Conservation (phyloP, 73 alveolate species). For the Urostyla sp. region DNA sequence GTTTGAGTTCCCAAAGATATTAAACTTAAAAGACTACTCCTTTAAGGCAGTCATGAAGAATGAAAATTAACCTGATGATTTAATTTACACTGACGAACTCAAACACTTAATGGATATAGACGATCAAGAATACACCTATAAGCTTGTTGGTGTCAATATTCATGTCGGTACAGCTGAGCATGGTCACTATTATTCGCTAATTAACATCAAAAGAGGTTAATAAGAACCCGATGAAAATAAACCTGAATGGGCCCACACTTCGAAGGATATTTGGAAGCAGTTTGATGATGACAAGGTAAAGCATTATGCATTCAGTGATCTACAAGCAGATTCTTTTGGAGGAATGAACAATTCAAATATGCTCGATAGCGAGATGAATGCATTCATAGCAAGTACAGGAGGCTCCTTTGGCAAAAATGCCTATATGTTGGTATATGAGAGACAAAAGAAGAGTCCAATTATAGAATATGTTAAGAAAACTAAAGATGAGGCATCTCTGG, state of each 20-base stretch:
- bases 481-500: slow-evolving; percentile 38
- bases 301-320: slow-evolving; percentile 47
- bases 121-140: slow-evolving; percentile 62
- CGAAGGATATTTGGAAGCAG: slow-evolving; percentile 85
- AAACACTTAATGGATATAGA: slow-evolving; percentile 6
- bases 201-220: slow-evolving; percentile 77
- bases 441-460: slow-evolving; percentile 74
- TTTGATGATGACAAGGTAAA: slow-evolving; percentile 88
- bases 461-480: slow-evolving; percentile 42
- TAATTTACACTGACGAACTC: neutral
- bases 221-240: slow-evolving; percentile 59
- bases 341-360: slow-evolving; percentile 65
- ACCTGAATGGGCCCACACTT: slow-evolving; percentile 67
- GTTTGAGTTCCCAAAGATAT: slow-evolving; percentile 95
- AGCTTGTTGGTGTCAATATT: slow-evolving; percentile 93
- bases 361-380: slow-evolving; percentile 54
- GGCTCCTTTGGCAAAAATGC: slow-evolving; percentile 91
- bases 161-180: slow-evolving; percentile 97
- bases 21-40: slow-evolving; percentile 88
- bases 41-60: slow-evolving; percentile 76
- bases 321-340: slow-evolving; percentile 90
- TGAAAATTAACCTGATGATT: slow-evolving; percentile 62
- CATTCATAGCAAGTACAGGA: slow-evolving; percentile 41
- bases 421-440: slow-evolving; percentile 97
- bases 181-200: slow-evolving; percentile 93